A percentile compares a stretch with the other conserved stretches of the same genome.
Conservation (phyloP, 805 yeast species). For the Yarrowia alimentaria region DNA sequence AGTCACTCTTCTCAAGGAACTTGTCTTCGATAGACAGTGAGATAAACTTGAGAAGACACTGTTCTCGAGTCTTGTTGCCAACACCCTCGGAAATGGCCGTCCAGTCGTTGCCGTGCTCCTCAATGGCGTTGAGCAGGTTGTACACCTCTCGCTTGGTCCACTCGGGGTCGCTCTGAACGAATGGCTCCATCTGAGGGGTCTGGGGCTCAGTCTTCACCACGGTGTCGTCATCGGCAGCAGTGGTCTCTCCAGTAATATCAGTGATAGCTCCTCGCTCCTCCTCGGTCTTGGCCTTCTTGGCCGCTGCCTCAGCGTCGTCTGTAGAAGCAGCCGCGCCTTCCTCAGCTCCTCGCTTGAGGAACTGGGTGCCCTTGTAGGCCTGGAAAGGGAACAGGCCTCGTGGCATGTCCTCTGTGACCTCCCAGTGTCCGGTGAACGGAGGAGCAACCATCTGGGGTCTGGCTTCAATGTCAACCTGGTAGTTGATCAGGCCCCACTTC, state of each 20-base stretch:
- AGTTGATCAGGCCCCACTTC: conserved; percentile 91
- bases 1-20: conserved; percentile 42
- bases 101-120: conserved; percentile 73
- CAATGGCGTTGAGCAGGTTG: conserved; percentile 60
- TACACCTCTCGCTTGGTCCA: conserved; percentile 72
- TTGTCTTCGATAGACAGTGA: conserved; percentile 70
- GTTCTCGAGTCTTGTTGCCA: conserved; percentile 69
- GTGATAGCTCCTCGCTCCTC: conserved; percentile 39
- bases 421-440: conserved; percentile 73
- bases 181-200: conserved; percentile 33
- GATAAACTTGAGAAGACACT: conserved; percentile 76
- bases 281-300: conserved; percentile 4
- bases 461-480: conserved; percentile 80
- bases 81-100: conserved; percentile 64
- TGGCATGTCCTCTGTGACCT: conserved; percentile 81
- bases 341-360: conserved; percentile 29
- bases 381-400: conserved; percentile 90
- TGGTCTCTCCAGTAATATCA: conserved; percentile 12
- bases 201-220: conserved; percentile 29
- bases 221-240: conserved; percentile 8
- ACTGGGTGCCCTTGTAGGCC: conserved; percentile 60
- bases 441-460: conserved; percentile 65
- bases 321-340: background rate
- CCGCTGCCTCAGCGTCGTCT: background rate
- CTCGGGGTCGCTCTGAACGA: conserved; percentile 41